These are phyloP conservation scores for Debaryomycetaceae sp. DNA, from an alignment of 1,139 yeast genomes.

Conservation along the genomic window DNA sequence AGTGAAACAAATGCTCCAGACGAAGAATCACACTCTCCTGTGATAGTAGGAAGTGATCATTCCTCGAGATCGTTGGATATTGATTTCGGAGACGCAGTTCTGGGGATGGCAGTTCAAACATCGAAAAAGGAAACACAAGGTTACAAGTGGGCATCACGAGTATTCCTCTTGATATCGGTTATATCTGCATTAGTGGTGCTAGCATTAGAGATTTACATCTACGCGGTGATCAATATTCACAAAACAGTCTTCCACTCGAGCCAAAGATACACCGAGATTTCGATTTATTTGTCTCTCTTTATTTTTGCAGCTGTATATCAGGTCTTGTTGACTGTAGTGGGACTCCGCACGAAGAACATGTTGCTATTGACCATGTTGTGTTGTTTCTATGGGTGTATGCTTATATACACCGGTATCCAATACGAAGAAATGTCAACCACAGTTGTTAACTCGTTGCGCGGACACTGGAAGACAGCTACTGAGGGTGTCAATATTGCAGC, in stretches of 20 bases:
- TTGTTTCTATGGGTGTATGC: constrained; percentile 45
- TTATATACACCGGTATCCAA: constrained; percentile 51
- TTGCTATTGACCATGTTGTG: constrained; percentile 40
- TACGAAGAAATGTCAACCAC: constrained; percentile 38
- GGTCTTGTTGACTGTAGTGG: constrained; percentile 38
- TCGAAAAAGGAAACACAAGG: constrained; percentile 2
- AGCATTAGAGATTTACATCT: constrained; percentile 31
- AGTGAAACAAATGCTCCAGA: background rate
- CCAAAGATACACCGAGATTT: constrained; percentile 19
- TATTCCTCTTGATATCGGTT: constrained; percentile 26
- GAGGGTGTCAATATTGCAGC: constrained; percentile 44
- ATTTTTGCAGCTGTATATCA: constrained; percentile 34
- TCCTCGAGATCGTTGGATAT: background rate
- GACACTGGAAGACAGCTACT: constrained; percentile 26
- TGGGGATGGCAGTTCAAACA: background rate
- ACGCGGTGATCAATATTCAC: constrained; percentile 34
- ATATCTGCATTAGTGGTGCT: constrained; percentile 28
- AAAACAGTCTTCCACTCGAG: constrained; percentile 15
- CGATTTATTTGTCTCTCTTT: constrained; percentile 23
- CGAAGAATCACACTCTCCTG: background rate
- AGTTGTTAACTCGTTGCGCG: constrained; percentile 17
- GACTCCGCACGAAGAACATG: constrained; percentile 42
- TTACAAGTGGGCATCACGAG: constrained; percentile 13
- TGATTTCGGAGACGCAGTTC: background rate
- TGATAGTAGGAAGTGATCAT: background rate